phyloP scores from a whole-genome alignment of 805 yeast genomes.

The Wickerhamiella parazyma region DNA sequence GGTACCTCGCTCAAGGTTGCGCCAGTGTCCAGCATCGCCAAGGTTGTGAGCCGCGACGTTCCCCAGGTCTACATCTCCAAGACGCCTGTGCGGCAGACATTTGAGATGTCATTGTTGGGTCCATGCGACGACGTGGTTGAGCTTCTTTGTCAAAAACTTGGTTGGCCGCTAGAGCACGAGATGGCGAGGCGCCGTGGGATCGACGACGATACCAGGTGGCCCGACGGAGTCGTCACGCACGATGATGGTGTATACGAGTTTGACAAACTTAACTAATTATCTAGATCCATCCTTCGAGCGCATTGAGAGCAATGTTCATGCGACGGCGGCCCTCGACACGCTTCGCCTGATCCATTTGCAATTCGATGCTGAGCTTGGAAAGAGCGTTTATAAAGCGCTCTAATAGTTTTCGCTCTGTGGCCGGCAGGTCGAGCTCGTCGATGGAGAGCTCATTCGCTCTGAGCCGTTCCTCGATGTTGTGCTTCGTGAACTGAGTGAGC shows the following conservation, averaged over 20 bases:
- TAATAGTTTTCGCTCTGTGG: constrained; percentile 61
- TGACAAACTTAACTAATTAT: neutral
- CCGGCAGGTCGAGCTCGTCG: constrained; percentile 55
- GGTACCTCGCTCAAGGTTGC: constrained; percentile 90
- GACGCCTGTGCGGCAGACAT: constrained; percentile 64
- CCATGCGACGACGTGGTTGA: constrained; percentile 73
- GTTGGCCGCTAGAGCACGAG: constrained; percentile 50
- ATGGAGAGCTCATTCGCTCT: constrained; percentile 36
- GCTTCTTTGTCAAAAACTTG: constrained; percentile 41
- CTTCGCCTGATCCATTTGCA: constrained; percentile 72
- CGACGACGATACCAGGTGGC: constrained; percentile 14
- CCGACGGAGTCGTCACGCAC: constrained; percentile 19
- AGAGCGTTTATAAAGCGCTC: constrained; percentile 80
- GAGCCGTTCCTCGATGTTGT: constrained; percentile 20
- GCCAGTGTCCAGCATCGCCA: constrained; percentile 82
- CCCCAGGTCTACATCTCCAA: constrained; percentile 74
- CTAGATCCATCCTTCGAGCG: constrained; percentile 64
- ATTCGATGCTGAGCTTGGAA: constrained; percentile 75
- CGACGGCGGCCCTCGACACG: constrained; percentile 69
- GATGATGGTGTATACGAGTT: constrained; percentile 21
- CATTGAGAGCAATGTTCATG: constrained; percentile 67
- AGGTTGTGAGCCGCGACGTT: constrained; percentile 50
- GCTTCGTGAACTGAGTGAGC: constrained; percentile 13
- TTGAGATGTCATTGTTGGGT: constrained; percentile 67
- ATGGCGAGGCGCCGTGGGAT: constrained; percentile 28